Conservation (phyloP, 23 red algal species). For the Gracilaria caudata region DNA sequence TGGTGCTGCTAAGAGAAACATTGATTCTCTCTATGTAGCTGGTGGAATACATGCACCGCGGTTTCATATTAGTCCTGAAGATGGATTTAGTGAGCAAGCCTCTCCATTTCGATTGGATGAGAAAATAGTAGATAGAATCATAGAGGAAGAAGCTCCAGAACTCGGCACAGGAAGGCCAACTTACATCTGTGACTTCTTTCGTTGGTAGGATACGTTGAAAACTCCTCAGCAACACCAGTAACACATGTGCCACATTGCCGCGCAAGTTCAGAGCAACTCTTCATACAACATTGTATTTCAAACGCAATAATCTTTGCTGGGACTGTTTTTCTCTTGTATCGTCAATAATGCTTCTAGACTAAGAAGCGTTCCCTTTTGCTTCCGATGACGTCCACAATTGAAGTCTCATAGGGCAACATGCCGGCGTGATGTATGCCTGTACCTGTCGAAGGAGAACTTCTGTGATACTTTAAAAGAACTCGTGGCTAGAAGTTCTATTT, state of each 20-base stretch:
- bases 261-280: neutral
- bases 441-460: too few species aligned
- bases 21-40: constrained; percentile 73
- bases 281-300: too few species aligned
- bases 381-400: too few species aligned
- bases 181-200: constrained; percentile 70
- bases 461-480: too few species aligned
- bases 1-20: constrained; percentile 60
- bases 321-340: too few species aligned
- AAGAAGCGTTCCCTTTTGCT: too few species aligned
- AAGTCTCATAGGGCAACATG: too few species aligned
- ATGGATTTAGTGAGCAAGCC: constrained; percentile 18
- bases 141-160: constrained; percentile 43
- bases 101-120: neutral
- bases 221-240: neutral
- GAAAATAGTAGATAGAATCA: constrained; percentile 13
- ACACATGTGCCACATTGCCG: neutral
- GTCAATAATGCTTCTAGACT: too few species aligned
- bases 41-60: constrained; percentile 78
- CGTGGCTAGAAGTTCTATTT: too few species aligned
- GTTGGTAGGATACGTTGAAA: constrained; percentile 39
- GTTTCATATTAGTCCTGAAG: constrained; percentile 39
- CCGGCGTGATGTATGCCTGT: too few species aligned
- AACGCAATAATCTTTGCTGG: too few species aligned
- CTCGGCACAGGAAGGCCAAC: constrained; percentile 50